A percentile compares a stretch with the other conserved stretches of the same genome.
Conservation (phyloP, 73 alveolate genomes). For the Paramecium octaurelia region DNA sequence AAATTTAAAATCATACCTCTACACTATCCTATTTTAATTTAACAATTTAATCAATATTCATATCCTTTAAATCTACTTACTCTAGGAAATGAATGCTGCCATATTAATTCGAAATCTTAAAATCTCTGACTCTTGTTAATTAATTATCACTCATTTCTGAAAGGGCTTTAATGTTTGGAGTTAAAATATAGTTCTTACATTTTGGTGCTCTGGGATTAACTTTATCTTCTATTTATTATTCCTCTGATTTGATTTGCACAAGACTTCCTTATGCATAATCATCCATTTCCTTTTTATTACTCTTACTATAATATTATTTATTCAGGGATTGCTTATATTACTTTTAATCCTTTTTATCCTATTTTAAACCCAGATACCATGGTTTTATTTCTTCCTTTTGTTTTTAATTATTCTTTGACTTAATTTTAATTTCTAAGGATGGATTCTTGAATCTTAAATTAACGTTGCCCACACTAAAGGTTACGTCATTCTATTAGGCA, state of each 20-base stretch:
- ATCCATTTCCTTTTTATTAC: not conserved
- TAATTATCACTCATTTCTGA: not conserved
- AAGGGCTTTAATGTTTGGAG: not conserved
- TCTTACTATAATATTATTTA: not conserved
- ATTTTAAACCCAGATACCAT: not conserved
- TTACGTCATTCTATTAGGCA: not conserved
- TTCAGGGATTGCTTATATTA: not conserved
- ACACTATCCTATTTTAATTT: not conserved
- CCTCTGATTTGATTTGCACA: not conserved
- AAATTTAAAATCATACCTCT: not conserved
- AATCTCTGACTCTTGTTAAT: not conserved
- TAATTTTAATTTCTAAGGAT: not conserved
- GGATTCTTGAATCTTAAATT: not conserved
- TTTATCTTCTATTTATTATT: not conserved
- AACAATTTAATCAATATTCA: not conserved
- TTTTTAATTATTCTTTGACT: not conserved
- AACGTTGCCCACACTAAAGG: not conserved
- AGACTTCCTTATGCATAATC: not conserved
- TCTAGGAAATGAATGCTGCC: slow-evolving; percentile 1
- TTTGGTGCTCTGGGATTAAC: not conserved
- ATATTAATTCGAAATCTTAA: not conserved
- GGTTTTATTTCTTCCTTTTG: not conserved
- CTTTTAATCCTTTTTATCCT: not conserved
- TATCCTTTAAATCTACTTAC: not conserved
- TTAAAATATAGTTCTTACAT: not conserved